A percentile compares a stretch with the other conserved stretches of the same genome.
Conservation (phyloP, 2,329 filamentous ascomycete species). For the Aurifilum marmelostoma region DNA sequence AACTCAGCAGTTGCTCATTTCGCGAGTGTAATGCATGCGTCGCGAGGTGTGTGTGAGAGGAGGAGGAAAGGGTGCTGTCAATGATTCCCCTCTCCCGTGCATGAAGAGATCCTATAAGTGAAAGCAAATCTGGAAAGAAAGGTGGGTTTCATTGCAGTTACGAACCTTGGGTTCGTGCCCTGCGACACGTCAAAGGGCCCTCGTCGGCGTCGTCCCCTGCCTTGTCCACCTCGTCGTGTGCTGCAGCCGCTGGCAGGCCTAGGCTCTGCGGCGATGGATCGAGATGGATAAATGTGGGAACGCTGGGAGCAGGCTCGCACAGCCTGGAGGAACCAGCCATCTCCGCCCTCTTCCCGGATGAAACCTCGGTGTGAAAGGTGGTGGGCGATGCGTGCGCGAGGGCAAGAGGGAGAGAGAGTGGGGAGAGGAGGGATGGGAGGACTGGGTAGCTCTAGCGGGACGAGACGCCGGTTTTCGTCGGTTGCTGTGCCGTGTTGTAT, state of each 20-base stretch:
- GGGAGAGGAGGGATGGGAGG: background rate
- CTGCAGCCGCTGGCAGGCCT: too few species aligned
- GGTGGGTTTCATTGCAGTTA: constrained; percentile 5
- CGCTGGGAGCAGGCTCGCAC: background rate
- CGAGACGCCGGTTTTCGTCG: constrained; percentile 4
- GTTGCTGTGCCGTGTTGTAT: background rate
- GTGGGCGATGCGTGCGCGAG: too few species aligned
- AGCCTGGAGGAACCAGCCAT: background rate
- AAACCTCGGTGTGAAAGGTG: constrained; percentile 10
- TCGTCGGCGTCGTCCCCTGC: too few species aligned
- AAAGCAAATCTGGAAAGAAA: constrained; percentile 6
- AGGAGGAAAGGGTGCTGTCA: background rate
- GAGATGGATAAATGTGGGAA: background rate
- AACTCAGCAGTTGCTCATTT: background rate
- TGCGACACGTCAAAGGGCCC: background rate
- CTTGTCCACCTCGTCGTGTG: background rate
- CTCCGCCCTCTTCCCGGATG: constrained; percentile 3
- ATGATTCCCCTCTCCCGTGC: background rate
- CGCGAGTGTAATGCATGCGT: background rate
- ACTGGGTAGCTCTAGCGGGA: background rate
- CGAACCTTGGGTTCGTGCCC: constrained; percentile 5
- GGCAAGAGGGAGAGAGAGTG: too few species aligned
- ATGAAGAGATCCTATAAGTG: background rate
- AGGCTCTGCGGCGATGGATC: background rate
- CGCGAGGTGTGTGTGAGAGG: too few species aligned